These are phyloP conservation scores for Pseudoturritis turrita DNA, from an alignment of 345 rosid genomes.

Conservation along the genomic window DNA sequence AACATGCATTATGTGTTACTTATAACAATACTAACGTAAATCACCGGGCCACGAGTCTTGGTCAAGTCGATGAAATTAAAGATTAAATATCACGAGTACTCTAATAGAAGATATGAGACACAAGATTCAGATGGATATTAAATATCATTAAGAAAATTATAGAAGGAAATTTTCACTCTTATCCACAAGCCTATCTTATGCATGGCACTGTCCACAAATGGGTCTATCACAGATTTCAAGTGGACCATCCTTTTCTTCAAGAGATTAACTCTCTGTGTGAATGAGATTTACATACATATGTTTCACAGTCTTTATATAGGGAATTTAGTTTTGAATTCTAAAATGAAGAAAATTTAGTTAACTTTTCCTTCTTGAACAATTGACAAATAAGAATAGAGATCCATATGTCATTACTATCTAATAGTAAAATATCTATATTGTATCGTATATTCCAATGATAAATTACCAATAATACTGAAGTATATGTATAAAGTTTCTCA, in stretches of 20 bases:
- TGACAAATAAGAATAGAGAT: background rate
- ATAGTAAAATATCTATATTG: background rate
- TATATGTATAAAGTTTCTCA: background rate
- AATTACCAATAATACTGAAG: background rate
- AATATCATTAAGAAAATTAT: background rate
- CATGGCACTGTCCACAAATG: constrained; percentile 15
- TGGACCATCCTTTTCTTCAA: constrained; percentile 2
- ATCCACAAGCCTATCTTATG: constrained; percentile 15
- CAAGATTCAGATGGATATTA: background rate
- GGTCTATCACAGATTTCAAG: constrained; percentile 14
- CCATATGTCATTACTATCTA: background rate
- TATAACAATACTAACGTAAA: no score
- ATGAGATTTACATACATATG: background rate
- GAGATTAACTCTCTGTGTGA: background rate
- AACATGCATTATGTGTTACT: no score
- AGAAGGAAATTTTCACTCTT: background rate
- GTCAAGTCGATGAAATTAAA: no score
- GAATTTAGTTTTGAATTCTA: background rate
- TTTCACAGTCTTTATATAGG: background rate
- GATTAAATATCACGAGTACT: no score
- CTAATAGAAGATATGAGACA: background rate
- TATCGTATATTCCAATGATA: background rate
- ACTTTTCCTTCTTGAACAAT: background rate
- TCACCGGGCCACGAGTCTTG: no score
- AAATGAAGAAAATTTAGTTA: background rate